Evolutionary conservation across 192 early-diverging fungal genomes (phyloP).

Genomic region (Entrophospora sp.): DNA sequence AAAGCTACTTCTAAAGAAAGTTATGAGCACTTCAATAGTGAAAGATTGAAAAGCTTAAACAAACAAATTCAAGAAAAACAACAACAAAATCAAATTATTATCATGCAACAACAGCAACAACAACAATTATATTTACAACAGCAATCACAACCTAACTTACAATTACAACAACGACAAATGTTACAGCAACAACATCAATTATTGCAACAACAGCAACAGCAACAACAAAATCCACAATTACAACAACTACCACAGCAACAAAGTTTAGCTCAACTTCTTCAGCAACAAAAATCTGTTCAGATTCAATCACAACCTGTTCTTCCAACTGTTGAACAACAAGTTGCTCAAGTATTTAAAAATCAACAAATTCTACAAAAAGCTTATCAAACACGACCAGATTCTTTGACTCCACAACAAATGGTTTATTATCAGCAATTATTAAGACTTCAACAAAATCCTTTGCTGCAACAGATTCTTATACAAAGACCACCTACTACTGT

Average conservation of each 20-base stretch:
- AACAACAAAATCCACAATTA: not conserved
- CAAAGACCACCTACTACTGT: too few species aligned
- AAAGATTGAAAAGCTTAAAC: not conserved
- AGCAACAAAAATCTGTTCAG: not conserved
- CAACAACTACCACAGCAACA: not conserved
- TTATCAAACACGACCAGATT: too few species aligned
- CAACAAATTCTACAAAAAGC: too few species aligned
- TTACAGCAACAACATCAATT: not conserved
- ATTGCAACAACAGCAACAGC: not conserved
- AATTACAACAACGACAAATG: slow-evolving; percentile 42
- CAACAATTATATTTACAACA: too few species aligned
- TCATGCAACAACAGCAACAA: not conserved
- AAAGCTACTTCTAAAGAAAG: not conserved
- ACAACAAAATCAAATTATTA: not conserved
- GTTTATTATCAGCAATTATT: too few species aligned
- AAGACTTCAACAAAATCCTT: too few species aligned
- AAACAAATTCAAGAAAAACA: not conserved
- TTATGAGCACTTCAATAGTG: not conserved
- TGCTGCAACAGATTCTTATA: too few species aligned
- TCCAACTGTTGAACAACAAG: too few species aligned
- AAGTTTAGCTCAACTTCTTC: not conserved
- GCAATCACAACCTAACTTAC: slow-evolving; percentile 54
- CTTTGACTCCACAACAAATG: too few species aligned
- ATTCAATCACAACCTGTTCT: too few species aligned
- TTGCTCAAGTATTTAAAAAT: too few species aligned